Evolutionary conservation across 2,329 filamentous ascomycete species (phyloP).

Genomic region (Raffaelea ambrosiae): DNA sequence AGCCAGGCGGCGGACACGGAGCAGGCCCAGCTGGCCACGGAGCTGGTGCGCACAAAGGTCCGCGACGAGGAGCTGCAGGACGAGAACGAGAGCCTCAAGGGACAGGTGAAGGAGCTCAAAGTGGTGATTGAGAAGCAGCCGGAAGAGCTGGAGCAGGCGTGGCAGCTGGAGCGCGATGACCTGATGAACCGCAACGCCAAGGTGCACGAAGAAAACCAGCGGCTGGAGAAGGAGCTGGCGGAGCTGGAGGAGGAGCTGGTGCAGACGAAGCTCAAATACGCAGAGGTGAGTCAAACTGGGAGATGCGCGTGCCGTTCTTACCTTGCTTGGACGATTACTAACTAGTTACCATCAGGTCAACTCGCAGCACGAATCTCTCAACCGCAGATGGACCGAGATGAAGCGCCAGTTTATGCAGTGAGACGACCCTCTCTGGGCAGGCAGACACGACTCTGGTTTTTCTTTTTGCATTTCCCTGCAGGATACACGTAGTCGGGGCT

Average conservation of each 20-base stretch:
- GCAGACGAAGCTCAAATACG: slow-evolving; percentile 87
- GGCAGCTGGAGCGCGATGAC: slow-evolving; percentile 79
- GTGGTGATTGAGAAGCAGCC: slow-evolving; percentile 85
- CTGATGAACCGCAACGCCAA: slow-evolving; percentile 89
- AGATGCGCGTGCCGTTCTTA: too few species aligned
- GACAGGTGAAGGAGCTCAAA: slow-evolving; percentile 77
- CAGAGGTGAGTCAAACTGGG: slow-evolving; percentile 62
- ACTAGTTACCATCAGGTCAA: slow-evolving; percentile 50
- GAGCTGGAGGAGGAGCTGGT: slow-evolving; percentile 92
- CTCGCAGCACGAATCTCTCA: slow-evolving; percentile 60
- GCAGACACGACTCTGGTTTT: slow-evolving; percentile 10
- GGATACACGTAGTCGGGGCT: too few species aligned
- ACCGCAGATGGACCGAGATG: slow-evolving; percentile 70
- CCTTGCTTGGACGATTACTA: not conserved
- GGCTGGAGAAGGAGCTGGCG: slow-evolving; percentile 77
- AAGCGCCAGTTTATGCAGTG: slow-evolving; percentile 44
- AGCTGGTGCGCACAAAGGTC: slow-evolving; percentile 86
- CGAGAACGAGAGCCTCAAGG: slow-evolving; percentile 78
- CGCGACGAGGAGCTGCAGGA: slow-evolving; percentile 86
- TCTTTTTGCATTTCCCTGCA: too few species aligned
- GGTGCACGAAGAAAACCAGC: slow-evolving; percentile 87
- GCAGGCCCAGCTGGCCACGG: slow-evolving; percentile 82
- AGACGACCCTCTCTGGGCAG: too few species aligned
- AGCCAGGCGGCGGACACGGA: slow-evolving; percentile 83
- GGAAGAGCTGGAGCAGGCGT: slow-evolving; percentile 71